Base-by-base conservation (phyloP, 352 stramenopile species). In the Thraustochytrium striatum region DNA sequence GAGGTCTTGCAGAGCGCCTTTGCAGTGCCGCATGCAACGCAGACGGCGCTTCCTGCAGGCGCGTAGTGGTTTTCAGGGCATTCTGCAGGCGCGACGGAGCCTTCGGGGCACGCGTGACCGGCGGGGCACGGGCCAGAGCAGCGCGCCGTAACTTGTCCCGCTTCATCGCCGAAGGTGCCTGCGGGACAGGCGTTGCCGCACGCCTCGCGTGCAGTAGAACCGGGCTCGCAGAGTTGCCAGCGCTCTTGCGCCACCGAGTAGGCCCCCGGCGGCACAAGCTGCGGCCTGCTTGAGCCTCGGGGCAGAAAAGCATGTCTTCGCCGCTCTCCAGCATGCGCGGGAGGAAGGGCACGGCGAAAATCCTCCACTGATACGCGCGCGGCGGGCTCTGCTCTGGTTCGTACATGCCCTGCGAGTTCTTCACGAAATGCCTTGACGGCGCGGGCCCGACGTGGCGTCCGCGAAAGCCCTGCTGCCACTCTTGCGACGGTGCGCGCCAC, bases 101-200 rank as follows among this genome's bases (percentile, higher is more conserved):
- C 79, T 43, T 59, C 65, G 13, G 89, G 88, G n/a, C 90, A 94
- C 50, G 83, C 89, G 73, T 89, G 90, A 0, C 91, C 89, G 3
- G 86, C 81, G 32, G 83, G 79, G 55, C 91, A 94, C 13, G 62
- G 30, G 0, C 89, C 89, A 28, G 86, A 91, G 68, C 89, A 95
- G 7, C 11, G 32, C 9, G 86, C 0, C 28, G 83, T 84, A 2
- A 70, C 69, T 2, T 93, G 81, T 0, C 84, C 85, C 13, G 36
- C 78, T 0, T 61, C 83, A n/a, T 85, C 83, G 32, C 91, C 91
- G 35, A 87, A 95, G 0, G 85, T 89, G 8, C 91, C 91, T 8
- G 84, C 82, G 7, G 90, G 88, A 50, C 91, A 96, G 57, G 91
- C 83, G 25, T 85, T n/a, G 87, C 65, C 87, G 87, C 62, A 89